A percentile compares a stretch with the other conserved stretches of the same genome.
Evolutionary conservation across 192 early-diverging fungal genomes (phyloP).

Genomic region (Coemansia asiatica): DNA sequence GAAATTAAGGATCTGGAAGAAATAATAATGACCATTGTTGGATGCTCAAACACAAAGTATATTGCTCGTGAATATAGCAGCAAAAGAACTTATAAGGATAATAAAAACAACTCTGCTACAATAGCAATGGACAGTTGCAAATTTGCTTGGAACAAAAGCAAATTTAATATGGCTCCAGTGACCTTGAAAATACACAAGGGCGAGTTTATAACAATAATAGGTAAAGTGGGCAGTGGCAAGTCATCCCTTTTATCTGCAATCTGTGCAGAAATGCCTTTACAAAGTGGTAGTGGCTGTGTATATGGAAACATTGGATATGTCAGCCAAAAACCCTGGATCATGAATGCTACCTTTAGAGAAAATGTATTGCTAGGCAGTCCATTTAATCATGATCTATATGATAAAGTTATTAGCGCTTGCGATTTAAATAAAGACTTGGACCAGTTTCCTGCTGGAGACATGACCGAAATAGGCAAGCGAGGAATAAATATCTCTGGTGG

Average conservation of each 20-base stretch:
- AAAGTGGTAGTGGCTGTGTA: conserved; percentile 65
- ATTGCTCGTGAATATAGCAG: not conserved
- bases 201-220: conserved; percentile 6
- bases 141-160: conserved; percentile 1
- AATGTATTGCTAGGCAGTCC: conserved; percentile 89
- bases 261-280: conserved; percentile 34
- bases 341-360: conserved; percentile 91
- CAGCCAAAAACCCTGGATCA: conserved; percentile 82
- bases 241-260: conserved; percentile 51
- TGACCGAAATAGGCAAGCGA: conserved; percentile 89
- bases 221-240: conserved; percentile 58
- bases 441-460: conserved; percentile 82
- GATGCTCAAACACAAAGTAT: not conserved
- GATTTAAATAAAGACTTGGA: conserved; percentile 85
- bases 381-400: conserved; percentile 77
- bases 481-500: conserved; percentile 93
- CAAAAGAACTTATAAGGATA: too few species aligned
- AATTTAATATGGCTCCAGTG: not conserved
- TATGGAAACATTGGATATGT: conserved; percentile 67
- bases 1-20: not conserved
- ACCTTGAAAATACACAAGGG: not conserved
- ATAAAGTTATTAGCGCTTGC: conserved; percentile 76
- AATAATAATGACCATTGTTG: not conserved
- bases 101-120: not conserved
- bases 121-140: not conserved